Evolutionary conservation across 495 filamentous ascomycete species (phyloP).

Genomic region (Penicillium diatomitis): DNA sequence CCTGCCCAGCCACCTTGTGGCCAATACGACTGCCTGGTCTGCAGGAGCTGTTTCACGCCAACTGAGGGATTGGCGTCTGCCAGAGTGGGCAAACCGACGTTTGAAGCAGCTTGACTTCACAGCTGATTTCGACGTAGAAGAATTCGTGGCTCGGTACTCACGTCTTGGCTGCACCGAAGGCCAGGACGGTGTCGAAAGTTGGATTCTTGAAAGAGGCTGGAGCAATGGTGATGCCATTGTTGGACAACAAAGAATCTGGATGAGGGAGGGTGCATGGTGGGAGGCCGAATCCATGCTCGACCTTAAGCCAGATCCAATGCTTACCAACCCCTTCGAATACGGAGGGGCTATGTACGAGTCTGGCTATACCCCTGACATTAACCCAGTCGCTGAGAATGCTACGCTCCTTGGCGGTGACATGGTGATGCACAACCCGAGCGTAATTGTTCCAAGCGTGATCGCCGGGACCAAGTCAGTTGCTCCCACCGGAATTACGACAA

Average conservation of each 20-base stretch:
- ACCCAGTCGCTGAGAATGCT: constrained; percentile 46
- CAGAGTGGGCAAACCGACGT: constrained; percentile 92
- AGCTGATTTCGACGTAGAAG: constrained; percentile 88
- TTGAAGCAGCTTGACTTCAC: constrained; percentile 94
- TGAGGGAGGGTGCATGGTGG: constrained; percentile 92
- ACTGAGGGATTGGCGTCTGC: constrained; percentile 81
- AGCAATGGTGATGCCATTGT: constrained; percentile 94
- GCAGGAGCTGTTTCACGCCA: constrained; percentile 87
- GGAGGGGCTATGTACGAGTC: constrained; percentile 25
- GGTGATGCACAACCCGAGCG: constrained; percentile 48
- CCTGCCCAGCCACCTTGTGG: constrained; percentile 57
- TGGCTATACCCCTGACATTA: constrained; percentile 18
- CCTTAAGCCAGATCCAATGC: constrained; percentile 55
- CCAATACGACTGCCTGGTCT: constrained; percentile 68
- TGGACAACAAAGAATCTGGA: constrained; percentile 87
- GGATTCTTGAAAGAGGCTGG: constrained; percentile 94
- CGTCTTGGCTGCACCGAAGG: constrained; percentile 83
- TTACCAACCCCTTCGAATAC: constrained; percentile 26
- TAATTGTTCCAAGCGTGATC: constrained; percentile 49
- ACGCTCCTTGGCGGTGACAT: constrained; percentile 63
- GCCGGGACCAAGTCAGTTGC: constrained; percentile 60
- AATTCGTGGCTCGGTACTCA: constrained; percentile 76
- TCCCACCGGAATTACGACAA: constrained; percentile 55
- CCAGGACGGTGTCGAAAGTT: constrained; percentile 86
- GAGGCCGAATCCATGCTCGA: constrained; percentile 96